phyloP scores from a whole-genome alignment of 2,329 filamentous ascomycete species.

The Fusarium scirpi region DNA sequence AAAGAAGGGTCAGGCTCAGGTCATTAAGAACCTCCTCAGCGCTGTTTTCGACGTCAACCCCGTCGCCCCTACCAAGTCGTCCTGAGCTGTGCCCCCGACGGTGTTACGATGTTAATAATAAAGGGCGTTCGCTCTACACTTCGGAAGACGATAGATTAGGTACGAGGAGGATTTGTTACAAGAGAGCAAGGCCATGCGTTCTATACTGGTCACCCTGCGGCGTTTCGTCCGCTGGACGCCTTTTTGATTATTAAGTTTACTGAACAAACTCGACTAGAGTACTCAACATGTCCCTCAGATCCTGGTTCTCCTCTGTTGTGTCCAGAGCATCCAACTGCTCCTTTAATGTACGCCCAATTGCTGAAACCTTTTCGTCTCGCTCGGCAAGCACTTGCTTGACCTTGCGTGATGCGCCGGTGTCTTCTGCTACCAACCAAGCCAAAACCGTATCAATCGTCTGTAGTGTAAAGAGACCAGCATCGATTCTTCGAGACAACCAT shows the following conservation, averaged over 20 bases:
- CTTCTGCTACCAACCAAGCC: slow-evolving; percentile 93
- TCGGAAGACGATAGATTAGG: slow-evolving; percentile 19
- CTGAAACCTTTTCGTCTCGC: slow-evolving; percentile 72
- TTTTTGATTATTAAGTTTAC: slow-evolving; percentile 47
- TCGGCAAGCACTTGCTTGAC: slow-evolving; percentile 75
- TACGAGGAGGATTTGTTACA: slow-evolving; percentile 28
- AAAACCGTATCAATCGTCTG: slow-evolving; percentile 87
- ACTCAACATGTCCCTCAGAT: slow-evolving; percentile 66
- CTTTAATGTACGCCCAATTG: slow-evolving; percentile 75
- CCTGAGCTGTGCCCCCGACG: slow-evolving; percentile 35
- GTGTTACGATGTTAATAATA: slow-evolving; percentile 23
- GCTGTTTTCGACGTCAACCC: slow-evolving; percentile 90
- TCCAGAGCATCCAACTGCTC: slow-evolving; percentile 67
- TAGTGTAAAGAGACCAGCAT: slow-evolving; percentile 85
- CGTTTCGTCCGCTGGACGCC: slow-evolving; percentile 21
- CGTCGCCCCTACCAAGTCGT: slow-evolving; percentile 58
- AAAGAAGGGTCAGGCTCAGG: slow-evolving; percentile 80
- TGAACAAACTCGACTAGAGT: slow-evolving; percentile 64
- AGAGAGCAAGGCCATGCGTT: slow-evolving; percentile 35
- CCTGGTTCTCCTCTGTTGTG: slow-evolving; percentile 69
- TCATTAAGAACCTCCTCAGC: slow-evolving; percentile 84
- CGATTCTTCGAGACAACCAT: slow-evolving; percentile 80
- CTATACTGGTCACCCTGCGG: slow-evolving; percentile 26
- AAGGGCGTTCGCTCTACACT: slow-evolving; percentile 25
- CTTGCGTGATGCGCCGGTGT: slow-evolving; percentile 76